These are phyloP conservation scores for Oidium heveae DNA, from an alignment of 2,329 filamentous ascomycete species.

Conservation along the genomic window DNA sequence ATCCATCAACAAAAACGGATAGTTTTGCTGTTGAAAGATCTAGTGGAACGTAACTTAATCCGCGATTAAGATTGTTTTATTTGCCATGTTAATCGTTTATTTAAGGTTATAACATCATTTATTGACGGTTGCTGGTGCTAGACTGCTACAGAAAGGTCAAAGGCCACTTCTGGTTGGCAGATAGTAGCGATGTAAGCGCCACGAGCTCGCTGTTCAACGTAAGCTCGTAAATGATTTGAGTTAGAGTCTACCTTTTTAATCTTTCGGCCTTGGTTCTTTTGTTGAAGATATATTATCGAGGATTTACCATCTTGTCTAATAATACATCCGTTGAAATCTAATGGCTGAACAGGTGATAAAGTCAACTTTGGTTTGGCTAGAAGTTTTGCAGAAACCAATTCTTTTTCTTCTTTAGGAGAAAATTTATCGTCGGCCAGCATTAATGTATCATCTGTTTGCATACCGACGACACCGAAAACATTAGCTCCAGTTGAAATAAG, in stretches of 20 bases:
- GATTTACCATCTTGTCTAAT: no score
- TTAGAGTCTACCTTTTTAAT: neutral
- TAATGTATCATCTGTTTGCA: no score
- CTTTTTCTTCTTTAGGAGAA: no score
- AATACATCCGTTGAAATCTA: slow-evolving; percentile 2
- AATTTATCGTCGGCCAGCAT: no score
- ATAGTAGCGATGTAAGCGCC: neutral
- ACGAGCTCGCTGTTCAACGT: neutral
- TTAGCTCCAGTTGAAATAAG: no score
- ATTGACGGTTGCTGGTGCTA: neutral
- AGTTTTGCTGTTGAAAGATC: neutral
- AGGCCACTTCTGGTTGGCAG: neutral
- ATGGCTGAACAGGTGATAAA: neutral
- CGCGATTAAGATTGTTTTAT: neutral
- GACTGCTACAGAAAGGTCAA: neutral
- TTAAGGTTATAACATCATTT: neutral
- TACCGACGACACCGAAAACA: no score
- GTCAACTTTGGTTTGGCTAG: neutral
- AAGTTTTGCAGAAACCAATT: no score
- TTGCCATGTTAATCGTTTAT: neutral
- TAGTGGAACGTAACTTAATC: neutral
- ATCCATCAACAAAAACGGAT: neutral
- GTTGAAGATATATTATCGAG: neutral
- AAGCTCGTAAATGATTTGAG: neutral
- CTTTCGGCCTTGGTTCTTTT: neutral